Base-by-base conservation (phyloP, 2,329 filamentous ascomycete species). In the Leptographium procerum region DNA sequence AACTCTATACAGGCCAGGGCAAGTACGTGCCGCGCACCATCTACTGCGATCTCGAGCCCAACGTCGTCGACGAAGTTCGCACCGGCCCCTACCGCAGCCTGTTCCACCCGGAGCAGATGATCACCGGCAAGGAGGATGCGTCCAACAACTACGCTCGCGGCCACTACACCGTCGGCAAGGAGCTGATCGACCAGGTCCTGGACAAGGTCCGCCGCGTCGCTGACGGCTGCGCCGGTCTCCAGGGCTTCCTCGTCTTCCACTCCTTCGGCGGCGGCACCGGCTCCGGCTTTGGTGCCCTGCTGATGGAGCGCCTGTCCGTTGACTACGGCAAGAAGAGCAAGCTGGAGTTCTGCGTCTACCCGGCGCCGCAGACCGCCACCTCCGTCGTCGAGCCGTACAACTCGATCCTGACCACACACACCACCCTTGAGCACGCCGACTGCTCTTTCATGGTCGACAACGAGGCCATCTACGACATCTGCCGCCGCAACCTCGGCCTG, bases 291-390 rank as follows among this genome's bases (percentile, higher is more conserved):
- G 94, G 94, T 78, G 94, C 94, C 69, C 86, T 99, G 66, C 82
- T 99, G 69, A 95, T 99, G 91, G 94, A 99, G 82, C 92, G 94
- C 73, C 86, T 99, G 63, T 97, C 94, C 40, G 89, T 96, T 70
- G 94, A 99, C 79, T 99, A 96, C 73, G 92, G 94, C 81, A 99
- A 99, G 87, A 99, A 99, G 87, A 95, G 89, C 84, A 99, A 99
- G 87, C 85, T 99, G 64, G 94, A 99, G 78, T 99, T 99, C 83
- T 96, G 91, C 71, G 91, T 99, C 71, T 99, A 99, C 81, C 94
- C 94, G 70, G 91, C 94, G 67, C 94, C 94, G 61, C 91, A 96
- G 80, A 94, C 94, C 66, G 90, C 92, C 67, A 96, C 92, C 69
- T 95, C 94, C 51, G 92, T 99, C 62, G 94, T 99, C 65, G 94